Evolutionary conservation across 73 alveolate species (phyloP).

Genomic region (Effrenium voratum): DNA sequence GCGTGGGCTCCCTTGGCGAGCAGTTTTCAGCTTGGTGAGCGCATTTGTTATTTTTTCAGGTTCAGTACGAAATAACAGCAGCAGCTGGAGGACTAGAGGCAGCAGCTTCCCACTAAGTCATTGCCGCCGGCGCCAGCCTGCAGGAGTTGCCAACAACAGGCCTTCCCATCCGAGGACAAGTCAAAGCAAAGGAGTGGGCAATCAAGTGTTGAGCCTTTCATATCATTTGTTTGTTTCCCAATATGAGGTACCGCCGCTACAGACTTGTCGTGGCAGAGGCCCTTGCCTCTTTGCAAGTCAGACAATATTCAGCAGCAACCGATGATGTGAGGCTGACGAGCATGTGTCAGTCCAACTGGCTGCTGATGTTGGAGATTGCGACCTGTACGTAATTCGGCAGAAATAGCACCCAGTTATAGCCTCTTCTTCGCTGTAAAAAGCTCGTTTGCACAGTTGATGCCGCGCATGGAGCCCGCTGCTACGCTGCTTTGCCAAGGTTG

Average conservation of each 20-base stretch:
- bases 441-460: not conserved
- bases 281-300: not conserved
- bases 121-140: too few species aligned
- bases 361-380: conserved; percentile 59
- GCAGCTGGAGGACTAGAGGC: not conserved
- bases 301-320: not conserved
- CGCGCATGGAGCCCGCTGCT: not conserved
- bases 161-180: conserved; percentile 61
- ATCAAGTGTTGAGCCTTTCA: not conserved
- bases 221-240: not conserved
- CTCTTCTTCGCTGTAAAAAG: not conserved
- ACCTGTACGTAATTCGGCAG: not conserved
- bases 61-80: not conserved
- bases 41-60: too few species aligned
- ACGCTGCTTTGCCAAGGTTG: not conserved
- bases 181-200: conserved; percentile 18
- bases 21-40: too few species aligned
- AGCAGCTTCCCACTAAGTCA: too few species aligned
- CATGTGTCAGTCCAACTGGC: conserved; percentile 58
- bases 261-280: conserved; percentile 29
- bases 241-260: conserved; percentile 55
- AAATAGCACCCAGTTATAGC: not conserved
- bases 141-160: conserved; percentile 57
- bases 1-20: too few species aligned
- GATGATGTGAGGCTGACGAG: conserved; percentile 15